Evolutionary conservation across 2,329 filamentous ascomycete species (phyloP).

Genomic region (Nothomitra cinnamomea): DNA sequence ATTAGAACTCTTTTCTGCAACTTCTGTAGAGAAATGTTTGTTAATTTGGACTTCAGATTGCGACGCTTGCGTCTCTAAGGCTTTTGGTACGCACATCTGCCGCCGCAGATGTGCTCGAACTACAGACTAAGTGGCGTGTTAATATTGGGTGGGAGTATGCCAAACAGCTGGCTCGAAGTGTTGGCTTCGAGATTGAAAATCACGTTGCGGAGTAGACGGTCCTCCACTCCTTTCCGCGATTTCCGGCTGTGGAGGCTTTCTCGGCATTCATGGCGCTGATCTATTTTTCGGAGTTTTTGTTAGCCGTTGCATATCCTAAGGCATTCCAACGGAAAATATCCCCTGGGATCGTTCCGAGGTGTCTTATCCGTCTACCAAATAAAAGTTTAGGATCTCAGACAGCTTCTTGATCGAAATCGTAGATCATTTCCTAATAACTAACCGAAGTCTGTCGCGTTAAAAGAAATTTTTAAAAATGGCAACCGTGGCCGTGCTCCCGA

Average conservation of each 20-base stretch:
- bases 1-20: not conserved
- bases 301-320: too few relatives aligned
- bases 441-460: too few relatives aligned
- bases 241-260: not conserved
- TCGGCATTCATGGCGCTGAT: too few relatives aligned
- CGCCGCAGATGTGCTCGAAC: slow-evolving; percentile 46
- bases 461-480: too few relatives aligned
- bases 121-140: slow-evolving; percentile 57
- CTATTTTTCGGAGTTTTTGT: too few relatives aligned
- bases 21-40: not conserved
- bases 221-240: not conserved
- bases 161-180: slow-evolving; percentile 48
- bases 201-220: slow-evolving; percentile 45
- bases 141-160: slow-evolving; percentile 67
- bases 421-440: too few relatives aligned
- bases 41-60: slow-evolving; percentile 27
- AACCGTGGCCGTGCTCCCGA: too few relatives aligned
- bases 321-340: too few relatives aligned
- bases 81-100: slow-evolving; percentile 47
- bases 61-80: slow-evolving; percentile 54
- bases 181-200: slow-evolving; percentile 65
- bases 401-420: too few relatives aligned
- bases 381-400: too few relatives aligned
- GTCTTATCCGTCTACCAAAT: too few relatives aligned
- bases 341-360: too few relatives aligned